Base-by-base conservation (phyloP, 345 rosid species). In the Heritiera littoralis region DNA sequence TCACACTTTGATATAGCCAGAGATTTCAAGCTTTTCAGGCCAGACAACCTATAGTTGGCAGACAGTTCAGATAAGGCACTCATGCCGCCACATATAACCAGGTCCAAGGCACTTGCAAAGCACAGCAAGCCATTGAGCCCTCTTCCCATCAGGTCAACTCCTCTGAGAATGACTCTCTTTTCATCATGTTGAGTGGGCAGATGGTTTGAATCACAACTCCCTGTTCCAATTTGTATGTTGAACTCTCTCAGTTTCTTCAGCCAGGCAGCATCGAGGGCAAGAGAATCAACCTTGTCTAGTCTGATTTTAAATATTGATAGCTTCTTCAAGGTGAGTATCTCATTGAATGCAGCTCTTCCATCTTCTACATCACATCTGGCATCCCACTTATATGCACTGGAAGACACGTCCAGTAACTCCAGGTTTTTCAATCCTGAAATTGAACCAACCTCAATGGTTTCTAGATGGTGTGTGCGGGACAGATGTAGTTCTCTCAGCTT, bases 311-410 rank as follows among this genome's bases (percentile, higher is more conserved):
- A 83, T 67, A 64, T 52, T 20, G 86, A 83, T 10, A 86, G 83
- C 46, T 45, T n/a, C 78, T 86, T 40, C 68, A 81, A 41, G 3
- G 49, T 38, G 41, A 83, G 20, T 76, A 83, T 60, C 78, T 86
- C 85, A 54, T 82, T 18, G 41, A 84, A 84, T 5, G 80, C 59
- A 48, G 85, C 86, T 51, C 15, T 77, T 6, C 69, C 52, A 54
- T 77, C 81, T 73, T 73, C 79, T 30, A 60, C 46, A 30, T 77
- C 65, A 14, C 46, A 14, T 54, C 51, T 38, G 14, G 12, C 59
- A 59, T 54, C 80, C 86, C 86, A 84, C 51, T 81, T 80, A 17
- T 86, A 80, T 20, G 82, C 85, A 78, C 86, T 80, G 70, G 61
- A 82, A 56, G 86, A 81, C 83, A 78, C 71, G 81, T 86, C 84